A percentile compares a stretch with the other conserved stretches of the same genome.
Conservation (phyloP, 805 yeast species). For the Schwanniomyces polymorphus region DNA sequence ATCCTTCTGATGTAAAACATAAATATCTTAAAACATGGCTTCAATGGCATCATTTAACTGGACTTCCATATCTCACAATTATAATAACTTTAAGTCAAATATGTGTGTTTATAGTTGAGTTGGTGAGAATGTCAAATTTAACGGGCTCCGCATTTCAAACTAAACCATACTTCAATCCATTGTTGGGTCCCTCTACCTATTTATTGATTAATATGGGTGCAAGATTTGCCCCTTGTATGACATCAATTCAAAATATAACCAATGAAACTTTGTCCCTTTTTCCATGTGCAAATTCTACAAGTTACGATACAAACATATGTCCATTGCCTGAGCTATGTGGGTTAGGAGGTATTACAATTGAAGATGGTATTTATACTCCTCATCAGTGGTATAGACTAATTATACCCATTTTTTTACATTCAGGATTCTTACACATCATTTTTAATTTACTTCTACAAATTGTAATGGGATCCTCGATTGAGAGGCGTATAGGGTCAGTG, state of each 20-base stretch:
- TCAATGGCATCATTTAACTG: slow-evolving; percentile 37
- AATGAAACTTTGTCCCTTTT: slow-evolving; percentile 43
- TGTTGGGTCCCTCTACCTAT: slow-evolving; percentile 75
- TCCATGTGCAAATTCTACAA: slow-evolving; percentile 73
- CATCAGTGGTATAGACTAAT: slow-evolving; percentile 70
- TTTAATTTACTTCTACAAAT: slow-evolving; percentile 64
- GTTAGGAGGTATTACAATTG: slow-evolving; percentile 44
- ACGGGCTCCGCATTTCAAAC: slow-evolving; percentile 70
- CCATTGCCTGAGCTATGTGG: slow-evolving; percentile 61
- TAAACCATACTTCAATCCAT: slow-evolving; percentile 71
- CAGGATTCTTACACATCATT: slow-evolving; percentile 68
- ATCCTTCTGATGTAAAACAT: slow-evolving; percentile 22
- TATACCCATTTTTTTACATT: slow-evolving; percentile 70
- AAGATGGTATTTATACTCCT: slow-evolving; percentile 40
- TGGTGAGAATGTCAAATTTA: slow-evolving; percentile 52
- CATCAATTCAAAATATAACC: slow-evolving; percentile 48
- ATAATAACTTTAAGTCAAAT: slow-evolving; percentile 48
- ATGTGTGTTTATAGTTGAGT: slow-evolving; percentile 60
- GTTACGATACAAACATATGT: slow-evolving; percentile 55
- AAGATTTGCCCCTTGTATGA: slow-evolving; percentile 72
- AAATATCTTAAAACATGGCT: slow-evolving; percentile 27
- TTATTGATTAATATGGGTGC: slow-evolving; percentile 70
- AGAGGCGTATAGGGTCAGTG: slow-evolving; percentile 53
- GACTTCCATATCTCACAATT: slow-evolving; percentile 42
- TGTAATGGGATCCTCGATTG: slow-evolving; percentile 60